Evolutionary conservation across 345 rosid species (phyloP).

Genomic region (Brassica napus): DNA sequence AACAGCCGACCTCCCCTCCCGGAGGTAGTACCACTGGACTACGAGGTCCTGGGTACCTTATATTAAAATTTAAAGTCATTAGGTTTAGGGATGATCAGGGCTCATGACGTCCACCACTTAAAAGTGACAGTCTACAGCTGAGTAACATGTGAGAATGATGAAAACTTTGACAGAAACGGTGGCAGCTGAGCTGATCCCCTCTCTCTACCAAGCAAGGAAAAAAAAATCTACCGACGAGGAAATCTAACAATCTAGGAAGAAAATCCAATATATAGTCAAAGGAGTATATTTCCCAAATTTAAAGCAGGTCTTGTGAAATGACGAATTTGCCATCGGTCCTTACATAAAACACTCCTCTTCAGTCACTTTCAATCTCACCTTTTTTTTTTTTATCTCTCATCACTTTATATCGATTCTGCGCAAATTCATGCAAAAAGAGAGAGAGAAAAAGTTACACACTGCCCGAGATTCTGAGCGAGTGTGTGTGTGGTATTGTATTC

Average conservation of each 20-base stretch:
- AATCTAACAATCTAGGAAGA: neutral
- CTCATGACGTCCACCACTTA: neutral
- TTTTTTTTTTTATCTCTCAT: neutral
- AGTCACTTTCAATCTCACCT: neutral
- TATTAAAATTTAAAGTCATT: neutral
- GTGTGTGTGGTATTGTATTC: slow-evolving; percentile 29
- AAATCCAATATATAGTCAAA: neutral
- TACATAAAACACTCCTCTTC: slow-evolving; percentile 8
- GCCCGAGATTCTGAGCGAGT: slow-evolving; percentile 31
- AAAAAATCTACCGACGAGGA: neutral
- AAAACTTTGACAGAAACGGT: neutral
- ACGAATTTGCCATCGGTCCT: slow-evolving; percentile 1
- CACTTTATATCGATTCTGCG: slow-evolving; percentile 11
- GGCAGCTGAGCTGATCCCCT: neutral
- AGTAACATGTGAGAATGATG: neutral
- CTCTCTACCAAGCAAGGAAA: neutral
- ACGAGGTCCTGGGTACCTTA: too few relatives aligned
- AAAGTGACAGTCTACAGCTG: neutral
- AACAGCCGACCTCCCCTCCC: too few relatives aligned
- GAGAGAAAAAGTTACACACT: slow-evolving; percentile 24
- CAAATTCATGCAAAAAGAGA: slow-evolving; percentile 33
- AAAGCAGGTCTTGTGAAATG: slow-evolving; percentile 1
- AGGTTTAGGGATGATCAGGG: too few relatives aligned
- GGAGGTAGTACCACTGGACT: too few relatives aligned
- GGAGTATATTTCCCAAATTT: neutral